phyloP scores from a whole-genome alignment of 2,329 filamentous ascomycete species.

The Ophiocordyceps camponoti-rufipedis region DNA sequence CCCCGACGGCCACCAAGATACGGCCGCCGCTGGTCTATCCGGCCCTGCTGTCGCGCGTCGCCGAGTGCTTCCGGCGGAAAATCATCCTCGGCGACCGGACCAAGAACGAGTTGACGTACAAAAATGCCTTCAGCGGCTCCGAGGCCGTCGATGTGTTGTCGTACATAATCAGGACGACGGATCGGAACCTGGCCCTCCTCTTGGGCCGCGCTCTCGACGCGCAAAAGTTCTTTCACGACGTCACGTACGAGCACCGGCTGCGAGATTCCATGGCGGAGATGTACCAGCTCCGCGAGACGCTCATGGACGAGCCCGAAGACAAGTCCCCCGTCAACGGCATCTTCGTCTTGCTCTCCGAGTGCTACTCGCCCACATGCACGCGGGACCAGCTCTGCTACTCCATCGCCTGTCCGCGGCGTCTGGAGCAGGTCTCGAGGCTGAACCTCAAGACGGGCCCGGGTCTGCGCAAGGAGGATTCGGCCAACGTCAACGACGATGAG shows the following conservation, averaged over 20 bases:
- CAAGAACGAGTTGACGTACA: slow-evolving; percentile 94
- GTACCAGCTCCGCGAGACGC: slow-evolving; percentile 88
- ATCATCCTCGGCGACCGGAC: slow-evolving; percentile 73
- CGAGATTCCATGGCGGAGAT: slow-evolving; percentile 89
- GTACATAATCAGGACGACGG: slow-evolving; percentile 93
- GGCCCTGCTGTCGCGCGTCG: slow-evolving; percentile 80
- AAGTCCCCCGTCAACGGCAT: slow-evolving; percentile 72
- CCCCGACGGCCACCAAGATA: slow-evolving; percentile 39
- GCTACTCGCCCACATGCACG: slow-evolving; percentile 94
- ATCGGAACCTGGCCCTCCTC: slow-evolving; percentile 81
- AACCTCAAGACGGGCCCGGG: slow-evolving; percentile 89
- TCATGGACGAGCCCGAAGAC: slow-evolving; percentile 68
- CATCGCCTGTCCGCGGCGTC: slow-evolving; percentile 79
- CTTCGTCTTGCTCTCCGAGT: slow-evolving; percentile 89
- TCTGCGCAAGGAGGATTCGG: slow-evolving; percentile 45
- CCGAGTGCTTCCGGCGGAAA: slow-evolving; percentile 78
- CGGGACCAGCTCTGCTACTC: slow-evolving; percentile 93
- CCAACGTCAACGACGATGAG: slow-evolving; percentile 57
- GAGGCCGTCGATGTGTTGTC: slow-evolving; percentile 92
- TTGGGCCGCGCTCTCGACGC: slow-evolving; percentile 85
- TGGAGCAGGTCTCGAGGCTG: slow-evolving; percentile 87
- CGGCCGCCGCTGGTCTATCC: slow-evolving; percentile 81
- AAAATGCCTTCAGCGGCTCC: slow-evolving; percentile 87
- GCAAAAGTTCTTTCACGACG: slow-evolving; percentile 98
- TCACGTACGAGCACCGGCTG: slow-evolving; percentile 89